Evolutionary conservation across 208 protist genomes (phyloP).

Genomic region (Crithidia expoeki): DNA sequence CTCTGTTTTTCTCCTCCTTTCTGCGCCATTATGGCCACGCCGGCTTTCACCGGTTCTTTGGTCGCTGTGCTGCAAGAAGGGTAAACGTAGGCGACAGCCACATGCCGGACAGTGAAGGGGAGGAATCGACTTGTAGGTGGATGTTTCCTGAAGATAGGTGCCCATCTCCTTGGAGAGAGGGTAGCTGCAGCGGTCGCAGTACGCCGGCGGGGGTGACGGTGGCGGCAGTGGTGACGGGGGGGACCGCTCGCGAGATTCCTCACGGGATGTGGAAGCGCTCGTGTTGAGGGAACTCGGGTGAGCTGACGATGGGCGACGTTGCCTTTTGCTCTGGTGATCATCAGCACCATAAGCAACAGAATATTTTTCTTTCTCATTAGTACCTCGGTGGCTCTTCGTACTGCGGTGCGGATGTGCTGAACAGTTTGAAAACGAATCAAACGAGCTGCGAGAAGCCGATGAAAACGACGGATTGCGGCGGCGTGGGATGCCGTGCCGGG

Average conservation of each 20-base stretch:
- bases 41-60: not conserved
- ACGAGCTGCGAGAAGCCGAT: not conserved
- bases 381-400: not conserved
- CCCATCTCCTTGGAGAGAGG: conserved; percentile 21
- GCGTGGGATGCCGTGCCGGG: not conserved
- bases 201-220: not conserved
- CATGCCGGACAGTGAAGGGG: conserved; percentile 27
- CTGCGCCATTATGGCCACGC: not conserved
- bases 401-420: not conserved
- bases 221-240: not conserved
- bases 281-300: not conserved
- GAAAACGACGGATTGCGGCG: not conserved
- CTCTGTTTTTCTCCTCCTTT: not conserved
- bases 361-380: not conserved
- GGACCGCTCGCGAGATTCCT: not conserved
- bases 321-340: not conserved
- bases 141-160: conserved; percentile 19
- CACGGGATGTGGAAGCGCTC: not conserved
- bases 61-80: not conserved
- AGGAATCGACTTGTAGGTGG: conserved; percentile 14
- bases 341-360: not conserved
- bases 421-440: not conserved
- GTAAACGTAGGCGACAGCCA: not conserved
- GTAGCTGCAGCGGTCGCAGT: conserved; percentile 23
- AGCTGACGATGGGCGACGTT: not conserved